A percentile compares a stretch with the other conserved stretches of the same genome.
phyloP scores from a whole-genome alignment of 1,139 yeast genomes.

The Keqinozyma sinolaborantium region DNA sequence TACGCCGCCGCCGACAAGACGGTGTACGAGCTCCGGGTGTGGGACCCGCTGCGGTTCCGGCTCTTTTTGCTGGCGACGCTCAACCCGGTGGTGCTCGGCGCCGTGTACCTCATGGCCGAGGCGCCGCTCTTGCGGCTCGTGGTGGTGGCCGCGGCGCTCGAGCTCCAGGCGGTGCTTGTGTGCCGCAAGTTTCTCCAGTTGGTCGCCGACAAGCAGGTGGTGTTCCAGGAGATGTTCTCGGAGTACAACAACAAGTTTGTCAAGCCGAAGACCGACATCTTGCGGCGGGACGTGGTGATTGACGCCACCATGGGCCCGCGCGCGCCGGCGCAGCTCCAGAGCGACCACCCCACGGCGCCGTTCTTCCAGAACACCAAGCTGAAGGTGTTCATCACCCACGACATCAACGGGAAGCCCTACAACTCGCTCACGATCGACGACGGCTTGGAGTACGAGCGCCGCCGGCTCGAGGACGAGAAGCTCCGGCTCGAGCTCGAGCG shows the following conservation, averaged over 20 bases:
- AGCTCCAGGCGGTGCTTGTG: constrained; percentile 36
- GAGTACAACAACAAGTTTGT: constrained; percentile 67
- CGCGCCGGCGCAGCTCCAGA: constrained; percentile 27
- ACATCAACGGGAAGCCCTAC: constrained; percentile 34
- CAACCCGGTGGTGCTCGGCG: constrained; percentile 51
- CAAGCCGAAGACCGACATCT: constrained; percentile 53
- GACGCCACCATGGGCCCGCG: constrained; percentile 46
- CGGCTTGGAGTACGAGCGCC: constrained; percentile 8
- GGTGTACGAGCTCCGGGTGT: constrained; percentile 53
- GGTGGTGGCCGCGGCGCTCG: constrained; percentile 30
- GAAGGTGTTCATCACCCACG: constrained; percentile 46
- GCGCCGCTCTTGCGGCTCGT: constrained; percentile 37
- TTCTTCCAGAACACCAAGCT: constrained; percentile 24
- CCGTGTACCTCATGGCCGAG: constrained; percentile 30
- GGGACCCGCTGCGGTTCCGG: constrained; percentile 57
- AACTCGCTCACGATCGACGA: constrained; percentile 9
- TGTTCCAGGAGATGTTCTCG: constrained; percentile 58
- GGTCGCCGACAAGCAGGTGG: constrained; percentile 55
- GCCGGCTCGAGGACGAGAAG: constrained; percentile 11
- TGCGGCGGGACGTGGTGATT: constrained; percentile 59
- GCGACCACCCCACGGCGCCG: constrained; percentile 19
- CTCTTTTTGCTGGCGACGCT: constrained; percentile 47
- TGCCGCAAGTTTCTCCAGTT: constrained; percentile 46
- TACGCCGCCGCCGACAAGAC: constrained; percentile 19
- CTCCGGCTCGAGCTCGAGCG: constrained; percentile 12